Evolutionary conservation across 1,139 yeast species (phyloP).

Genomic region (Insectozyma bohioensis): DNA sequence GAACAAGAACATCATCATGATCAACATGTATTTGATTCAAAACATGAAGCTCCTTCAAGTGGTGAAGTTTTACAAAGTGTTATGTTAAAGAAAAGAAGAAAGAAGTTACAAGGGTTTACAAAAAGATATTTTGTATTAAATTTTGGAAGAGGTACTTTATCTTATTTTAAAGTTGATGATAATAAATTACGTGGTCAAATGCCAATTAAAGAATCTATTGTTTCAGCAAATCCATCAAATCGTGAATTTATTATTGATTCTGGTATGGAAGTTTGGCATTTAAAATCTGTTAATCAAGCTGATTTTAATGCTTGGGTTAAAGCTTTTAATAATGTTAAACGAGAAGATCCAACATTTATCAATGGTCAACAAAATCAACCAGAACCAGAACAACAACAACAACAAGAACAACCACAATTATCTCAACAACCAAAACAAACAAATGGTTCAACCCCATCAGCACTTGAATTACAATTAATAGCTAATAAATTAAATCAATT

Average conservation of each 20-base stretch:
- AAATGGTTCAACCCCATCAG: slow-evolving; percentile 4
- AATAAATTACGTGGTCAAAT: slow-evolving; percentile 85
- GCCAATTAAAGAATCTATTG: slow-evolving; percentile 78
- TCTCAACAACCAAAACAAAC: slow-evolving; percentile 1
- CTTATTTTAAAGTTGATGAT: slow-evolving; percentile 71
- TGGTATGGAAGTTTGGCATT: slow-evolving; percentile 93
- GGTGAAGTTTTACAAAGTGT: slow-evolving; percentile 74
- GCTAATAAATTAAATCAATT: slow-evolving; percentile 25
- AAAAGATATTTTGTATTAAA: slow-evolving; percentile 83
- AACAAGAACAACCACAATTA: not conserved
- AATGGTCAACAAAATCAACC: slow-evolving; percentile 32
- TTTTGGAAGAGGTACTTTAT: slow-evolving; percentile 76
- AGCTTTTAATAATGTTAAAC: slow-evolving; percentile 60
- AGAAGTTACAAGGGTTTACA: slow-evolving; percentile 78
- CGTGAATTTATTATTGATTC: slow-evolving; percentile 82
- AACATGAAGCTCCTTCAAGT: slow-evolving; percentile 28
- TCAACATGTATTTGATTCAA: slow-evolving; percentile 12
- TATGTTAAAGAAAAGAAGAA: slow-evolving; percentile 72
- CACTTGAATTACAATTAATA: slow-evolving; percentile 16
- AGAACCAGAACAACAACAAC: slow-evolving; percentile 6
- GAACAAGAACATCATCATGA: slow-evolving; percentile 10
- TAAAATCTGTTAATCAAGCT: slow-evolving; percentile 62
- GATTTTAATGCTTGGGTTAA: slow-evolving; percentile 84
- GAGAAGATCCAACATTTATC: slow-evolving; percentile 58
- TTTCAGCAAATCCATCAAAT: slow-evolving; percentile 71